These are phyloP conservation scores for Penicillium sp. DNA, from an alignment of 2,329 filamentous ascomycete genomes.

Conservation along the genomic window DNA sequence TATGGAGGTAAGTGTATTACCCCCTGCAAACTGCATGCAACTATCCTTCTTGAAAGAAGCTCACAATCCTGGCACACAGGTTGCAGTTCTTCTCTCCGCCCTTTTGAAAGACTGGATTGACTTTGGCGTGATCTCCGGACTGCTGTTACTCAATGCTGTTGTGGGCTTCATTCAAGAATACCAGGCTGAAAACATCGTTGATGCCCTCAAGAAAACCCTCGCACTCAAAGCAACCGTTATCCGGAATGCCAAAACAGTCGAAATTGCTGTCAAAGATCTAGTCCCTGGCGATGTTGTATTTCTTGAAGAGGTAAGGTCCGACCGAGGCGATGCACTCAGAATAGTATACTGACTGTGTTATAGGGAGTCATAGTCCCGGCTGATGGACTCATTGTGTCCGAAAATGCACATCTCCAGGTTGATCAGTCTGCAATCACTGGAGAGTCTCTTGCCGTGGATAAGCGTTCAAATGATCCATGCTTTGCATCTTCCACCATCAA, in stretches of 20 bases:
- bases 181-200: slow-evolving; percentile 86
- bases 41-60: neutral
- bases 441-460: slow-evolving; percentile 88
- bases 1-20: slow-evolving; percentile 68
- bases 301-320: slow-evolving; percentile 67
- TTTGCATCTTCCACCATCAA: slow-evolving; percentile 87
- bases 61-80: slow-evolving; percentile 41
- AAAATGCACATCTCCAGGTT: slow-evolving; percentile 81
- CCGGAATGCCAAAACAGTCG: slow-evolving; percentile 73
- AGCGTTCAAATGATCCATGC: slow-evolving; percentile 76
- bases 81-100: slow-evolving; percentile 75
- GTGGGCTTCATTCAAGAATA: slow-evolving; percentile 90
- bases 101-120: slow-evolving; percentile 89
- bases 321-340: neutral
- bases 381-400: slow-evolving; percentile 81
- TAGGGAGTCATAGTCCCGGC: slow-evolving; percentile 84
- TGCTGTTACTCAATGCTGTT: slow-evolving; percentile 77
- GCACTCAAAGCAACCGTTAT: slow-evolving; percentile 85
- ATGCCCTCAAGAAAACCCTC: slow-evolving; percentile 86
- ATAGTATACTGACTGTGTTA: slow-evolving; percentile 1
- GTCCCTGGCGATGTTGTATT: slow-evolving; percentile 89
- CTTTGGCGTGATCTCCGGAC: slow-evolving; percentile 84
- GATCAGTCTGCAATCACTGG: slow-evolving; percentile 91
- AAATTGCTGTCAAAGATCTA: slow-evolving; percentile 79
- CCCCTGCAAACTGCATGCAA: neutral